Evolutionary conservation across 2,329 filamentous ascomycete genomes (phyloP).

Genomic region (Aureobasidium melanogenum): DNA sequence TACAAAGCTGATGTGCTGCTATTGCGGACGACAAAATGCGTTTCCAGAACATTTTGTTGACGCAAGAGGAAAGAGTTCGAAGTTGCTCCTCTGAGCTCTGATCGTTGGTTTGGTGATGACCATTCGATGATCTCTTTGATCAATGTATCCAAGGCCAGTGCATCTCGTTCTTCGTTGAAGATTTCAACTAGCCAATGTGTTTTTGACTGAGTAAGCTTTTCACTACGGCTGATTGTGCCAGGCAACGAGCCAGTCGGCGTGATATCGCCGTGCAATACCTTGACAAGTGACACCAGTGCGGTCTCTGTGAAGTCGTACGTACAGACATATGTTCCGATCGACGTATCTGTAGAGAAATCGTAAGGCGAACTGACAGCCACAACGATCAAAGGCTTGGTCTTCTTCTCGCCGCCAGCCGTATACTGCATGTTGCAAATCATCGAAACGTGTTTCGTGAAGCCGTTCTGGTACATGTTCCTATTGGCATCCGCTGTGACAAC

Average conservation of each 20-base stretch:
- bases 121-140: constrained; percentile 60
- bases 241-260: constrained; percentile 48
- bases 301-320: constrained; percentile 96
- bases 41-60: constrained; percentile 62
- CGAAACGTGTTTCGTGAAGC: constrained; percentile 90
- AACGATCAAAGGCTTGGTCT: constrained; percentile 77
- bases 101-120: constrained; percentile 57
- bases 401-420: constrained; percentile 60
- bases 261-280: constrained; percentile 72
- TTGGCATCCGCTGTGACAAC: constrained; percentile 91
- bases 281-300: constrained; percentile 74
- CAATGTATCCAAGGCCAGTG: constrained; percentile 63
- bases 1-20: constrained; percentile 86
- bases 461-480: constrained; percentile 84
- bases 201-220: constrained; percentile 78
- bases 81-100: constrained; percentile 58
- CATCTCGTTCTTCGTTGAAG: constrained; percentile 73
- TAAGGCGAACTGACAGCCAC: constrained; percentile 93
- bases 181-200: constrained; percentile 92
- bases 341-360: constrained; percentile 88
- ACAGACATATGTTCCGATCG: constrained; percentile 86
- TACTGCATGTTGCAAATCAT: constrained; percentile 85
- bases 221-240: constrained; percentile 74
- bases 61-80: constrained; percentile 69
- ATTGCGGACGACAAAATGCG: constrained; percentile 87